phyloP scores from a whole-genome alignment of 495 filamentous ascomycete species.

The Trichodelitschia bisporula region DNA sequence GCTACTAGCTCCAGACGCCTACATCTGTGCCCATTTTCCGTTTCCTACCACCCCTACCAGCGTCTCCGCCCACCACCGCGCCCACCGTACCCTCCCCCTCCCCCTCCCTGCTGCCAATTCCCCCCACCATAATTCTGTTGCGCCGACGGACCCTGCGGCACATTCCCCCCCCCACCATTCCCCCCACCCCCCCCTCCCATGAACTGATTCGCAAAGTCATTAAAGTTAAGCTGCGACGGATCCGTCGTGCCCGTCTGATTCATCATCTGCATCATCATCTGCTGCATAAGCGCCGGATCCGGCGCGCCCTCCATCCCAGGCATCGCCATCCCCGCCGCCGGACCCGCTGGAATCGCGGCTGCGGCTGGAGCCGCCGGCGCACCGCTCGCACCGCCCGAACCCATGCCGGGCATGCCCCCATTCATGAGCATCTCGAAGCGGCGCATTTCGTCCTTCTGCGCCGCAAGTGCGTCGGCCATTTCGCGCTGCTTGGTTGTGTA shows the following conservation, averaged over 20 bases:
- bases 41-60: slow-evolving; percentile 3
- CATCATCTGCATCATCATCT: slow-evolving; percentile 18
- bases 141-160: slow-evolving; percentile 4
- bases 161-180: slow-evolving; percentile 3
- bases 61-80: slow-evolving; percentile 11
- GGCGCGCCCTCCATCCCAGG: slow-evolving; percentile 23
- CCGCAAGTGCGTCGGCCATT: slow-evolving; percentile 43
- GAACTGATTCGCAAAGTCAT: slow-evolving; percentile 12
- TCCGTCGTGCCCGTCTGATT: slow-evolving; percentile 49
- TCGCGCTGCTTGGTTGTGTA: slow-evolving; percentile 77
- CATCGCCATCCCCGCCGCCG: slow-evolving; percentile 8
- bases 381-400: slow-evolving; percentile 47
- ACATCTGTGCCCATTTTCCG: too few relatives aligned
- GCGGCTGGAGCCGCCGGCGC: slow-evolving; percentile 19
- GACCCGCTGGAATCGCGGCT: slow-evolving; percentile 7
- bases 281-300: slow-evolving; percentile 39
- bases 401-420: slow-evolving; percentile 43
- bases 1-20: too few relatives aligned
- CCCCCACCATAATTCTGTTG: slow-evolving; percentile 6
- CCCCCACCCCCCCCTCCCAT: slow-evolving; percentile 3
- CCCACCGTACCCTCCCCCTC: slow-evolving; percentile 8
- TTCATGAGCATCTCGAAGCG: slow-evolving; percentile 66
- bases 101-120: slow-evolving; percentile 6
- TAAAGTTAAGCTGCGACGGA: slow-evolving; percentile 44
- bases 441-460: slow-evolving; percentile 67